Evolutionary conservation across 2,329 filamentous ascomycete species (phyloP).

Genomic region (Colletotrichum sp.): DNA sequence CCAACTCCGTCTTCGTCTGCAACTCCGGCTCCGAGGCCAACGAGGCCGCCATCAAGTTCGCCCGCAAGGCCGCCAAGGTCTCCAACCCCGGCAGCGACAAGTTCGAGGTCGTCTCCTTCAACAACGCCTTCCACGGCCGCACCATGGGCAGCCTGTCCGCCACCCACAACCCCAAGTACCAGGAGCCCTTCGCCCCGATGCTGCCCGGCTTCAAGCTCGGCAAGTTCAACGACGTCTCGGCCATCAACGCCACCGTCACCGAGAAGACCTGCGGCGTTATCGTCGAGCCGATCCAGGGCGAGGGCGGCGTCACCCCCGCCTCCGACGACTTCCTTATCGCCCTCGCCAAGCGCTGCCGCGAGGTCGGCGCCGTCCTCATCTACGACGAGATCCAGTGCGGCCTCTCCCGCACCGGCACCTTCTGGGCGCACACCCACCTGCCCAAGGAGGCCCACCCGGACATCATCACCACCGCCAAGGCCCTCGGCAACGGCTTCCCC

Average conservation of each 20-base stretch:
- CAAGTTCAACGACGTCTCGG: constrained; percentile 80
- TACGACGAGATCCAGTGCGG: constrained; percentile 99
- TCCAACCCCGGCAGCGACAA: constrained; percentile 75
- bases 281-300: constrained; percentile 95
- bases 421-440: constrained; percentile 87
- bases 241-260: constrained; percentile 76
- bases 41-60: constrained; percentile 96
- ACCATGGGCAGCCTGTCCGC: constrained; percentile 96
- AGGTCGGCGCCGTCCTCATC: constrained; percentile 87
- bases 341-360: constrained; percentile 82
- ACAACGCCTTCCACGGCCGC: constrained; percentile 91
- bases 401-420: constrained; percentile 80
- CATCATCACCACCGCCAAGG: constrained; percentile 92
- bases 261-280: constrained; percentile 92
- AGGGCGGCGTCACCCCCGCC: constrained; percentile 89
- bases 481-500: constrained; percentile 94
- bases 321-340: constrained; percentile 82
- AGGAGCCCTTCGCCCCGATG: constrained; percentile 94
- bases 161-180: constrained; percentile 97
- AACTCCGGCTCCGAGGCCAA: constrained; percentile 98
- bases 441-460: constrained; percentile 87
- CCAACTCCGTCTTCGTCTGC: constrained; percentile 84
- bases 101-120: constrained; percentile 87
- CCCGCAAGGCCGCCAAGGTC: constrained; percentile 85
- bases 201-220: constrained; percentile 90